Evolutionary conservation across 768 basidiomycete species (phyloP), one percentile per base, ranked within the genome.

Genomic region (Serendipita vermifera): DNA sequence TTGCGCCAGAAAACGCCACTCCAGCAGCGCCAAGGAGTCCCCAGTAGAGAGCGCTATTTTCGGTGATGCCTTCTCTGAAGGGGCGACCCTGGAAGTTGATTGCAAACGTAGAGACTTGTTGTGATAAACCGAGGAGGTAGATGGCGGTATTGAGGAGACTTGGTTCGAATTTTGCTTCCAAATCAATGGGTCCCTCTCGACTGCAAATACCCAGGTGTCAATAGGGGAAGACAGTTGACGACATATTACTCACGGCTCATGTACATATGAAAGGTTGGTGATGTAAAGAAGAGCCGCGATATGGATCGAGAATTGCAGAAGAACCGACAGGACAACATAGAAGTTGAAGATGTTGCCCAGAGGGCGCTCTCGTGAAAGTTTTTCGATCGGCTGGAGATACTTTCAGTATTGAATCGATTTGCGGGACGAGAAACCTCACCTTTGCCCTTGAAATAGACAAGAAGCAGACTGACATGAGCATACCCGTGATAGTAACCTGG

Each of bases 21-120:
- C 81, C 78, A 55, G 81, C 81, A 27, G 91, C 94, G 7, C 86
- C 89, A 36, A 96, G 73, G 9, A 98, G 79, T 24, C 96, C 96
- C 74, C 83, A 98, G 69, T 79, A 97, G 17, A 99, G 67, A n/a
- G 91, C 86, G 2, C 83, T 72, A 69, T 99, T 99, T 71, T 99
- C 96, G 2, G 88, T 79, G 65, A 99, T 97, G 33, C 91, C 91
- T 70, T 99, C 96, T 32, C 96, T 83, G 83, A 98, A 99, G 0
- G 96, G 96, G 33, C 96, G 85, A 6, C 96, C 96, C 73, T 92
- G 90, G 78, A 93, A 99, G 73, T 99, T 99, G 72, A 98, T 91
- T 3, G 92, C 84, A 64, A 99, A 98, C 0, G 96, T 98, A 5
- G 94, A 98, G 1, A 99, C 94, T 68, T 99, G 96, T 67, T 99